phyloP scores from a whole-genome alignment of 345 rosid genomes.

The Combretum micranthum region DNA sequence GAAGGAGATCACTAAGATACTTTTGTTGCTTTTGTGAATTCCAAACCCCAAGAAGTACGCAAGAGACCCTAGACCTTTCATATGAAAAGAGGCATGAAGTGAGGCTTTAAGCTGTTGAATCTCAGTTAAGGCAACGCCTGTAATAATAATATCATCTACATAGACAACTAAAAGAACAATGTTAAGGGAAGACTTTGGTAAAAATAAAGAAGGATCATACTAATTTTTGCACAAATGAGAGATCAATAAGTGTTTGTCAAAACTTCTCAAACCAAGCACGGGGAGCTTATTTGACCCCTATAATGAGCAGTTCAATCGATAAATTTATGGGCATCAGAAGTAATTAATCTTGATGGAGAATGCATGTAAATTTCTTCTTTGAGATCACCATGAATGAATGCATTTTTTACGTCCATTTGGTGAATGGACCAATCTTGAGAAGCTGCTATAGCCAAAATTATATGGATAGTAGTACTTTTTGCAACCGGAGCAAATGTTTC shows the following conservation, averaged over 20 bases:
- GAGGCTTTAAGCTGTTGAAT: not conserved
- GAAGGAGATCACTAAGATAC: no score
- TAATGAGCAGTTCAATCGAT: not conserved
- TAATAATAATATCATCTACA: not conserved
- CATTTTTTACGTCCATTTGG: not conserved
- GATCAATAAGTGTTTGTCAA: no score
- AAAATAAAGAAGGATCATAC: not conserved
- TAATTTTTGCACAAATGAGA: no score
- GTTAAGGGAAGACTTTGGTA: not conserved
- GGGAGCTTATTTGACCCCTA: not conserved
- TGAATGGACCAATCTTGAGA: constrained; percentile 1
- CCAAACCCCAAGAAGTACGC: no score
- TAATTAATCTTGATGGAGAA: not conserved
- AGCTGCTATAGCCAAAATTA: not conserved
- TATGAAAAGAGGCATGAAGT: not conserved
- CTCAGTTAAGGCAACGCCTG: not conserved
- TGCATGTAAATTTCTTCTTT: not conserved
- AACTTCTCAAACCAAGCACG: no score
- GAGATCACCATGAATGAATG: not conserved
- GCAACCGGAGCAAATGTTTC: not conserved
- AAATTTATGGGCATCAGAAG: not conserved
- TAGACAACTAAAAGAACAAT: not conserved
- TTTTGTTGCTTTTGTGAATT: no score
- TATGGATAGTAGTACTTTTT: not conserved
- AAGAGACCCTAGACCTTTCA: no score